These are phyloP conservation scores for Pholiota molesta DNA, from an alignment of 768 basidiomycete species.

Conservation along the genomic window DNA sequence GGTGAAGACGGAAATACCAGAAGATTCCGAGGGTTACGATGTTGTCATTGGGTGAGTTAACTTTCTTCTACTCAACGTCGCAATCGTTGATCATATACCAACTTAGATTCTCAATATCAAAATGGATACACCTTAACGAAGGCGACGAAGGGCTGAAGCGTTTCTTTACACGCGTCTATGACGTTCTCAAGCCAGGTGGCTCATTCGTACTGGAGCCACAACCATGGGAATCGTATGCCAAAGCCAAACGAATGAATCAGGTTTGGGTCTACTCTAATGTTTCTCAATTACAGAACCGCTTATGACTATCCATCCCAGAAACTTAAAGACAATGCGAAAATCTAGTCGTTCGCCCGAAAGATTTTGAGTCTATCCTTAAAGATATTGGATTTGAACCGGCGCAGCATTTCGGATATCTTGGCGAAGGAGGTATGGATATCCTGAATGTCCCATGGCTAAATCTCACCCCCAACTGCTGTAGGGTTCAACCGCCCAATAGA, in stretches of 20 bases:
- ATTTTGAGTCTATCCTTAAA: conserved; percentile 57
- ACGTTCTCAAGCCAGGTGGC: conserved; percentile 63
- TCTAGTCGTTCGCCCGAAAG: conserved; percentile 62
- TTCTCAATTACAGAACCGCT: not conserved
- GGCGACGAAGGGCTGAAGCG: conserved; percentile 71
- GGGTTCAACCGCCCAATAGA: conserved; percentile 69
- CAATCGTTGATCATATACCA: not conserved
- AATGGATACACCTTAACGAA: conserved; percentile 89
- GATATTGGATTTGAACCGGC: conserved; percentile 64
- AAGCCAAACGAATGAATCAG: conserved; percentile 70
- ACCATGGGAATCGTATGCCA: conserved; percentile 81
- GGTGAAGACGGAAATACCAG: conserved; percentile 55
- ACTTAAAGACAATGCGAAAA: conserved; percentile 63
- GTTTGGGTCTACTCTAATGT: conserved; percentile 33
- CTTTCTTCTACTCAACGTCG: not conserved
- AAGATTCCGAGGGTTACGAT: conserved; percentile 69
- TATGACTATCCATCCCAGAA: conserved; percentile 25
- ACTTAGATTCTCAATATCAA: conserved; percentile 79
- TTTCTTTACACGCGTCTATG: conserved; percentile 69
- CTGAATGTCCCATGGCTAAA: not conserved
- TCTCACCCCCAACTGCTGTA: conserved; percentile 21
- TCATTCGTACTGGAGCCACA: conserved; percentile 83
- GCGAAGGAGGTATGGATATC: conserved; percentile 62
- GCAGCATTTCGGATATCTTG: conserved; percentile 52
- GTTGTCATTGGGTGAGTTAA: conserved; percentile 74